A percentile compares a stretch with the other conserved stretches of the same genome.
These are phyloP conservation scores for Xylariaceae sp. DNA, from an alignment of 2,329 filamentous ascomycete species.

Conservation along the genomic window DNA sequence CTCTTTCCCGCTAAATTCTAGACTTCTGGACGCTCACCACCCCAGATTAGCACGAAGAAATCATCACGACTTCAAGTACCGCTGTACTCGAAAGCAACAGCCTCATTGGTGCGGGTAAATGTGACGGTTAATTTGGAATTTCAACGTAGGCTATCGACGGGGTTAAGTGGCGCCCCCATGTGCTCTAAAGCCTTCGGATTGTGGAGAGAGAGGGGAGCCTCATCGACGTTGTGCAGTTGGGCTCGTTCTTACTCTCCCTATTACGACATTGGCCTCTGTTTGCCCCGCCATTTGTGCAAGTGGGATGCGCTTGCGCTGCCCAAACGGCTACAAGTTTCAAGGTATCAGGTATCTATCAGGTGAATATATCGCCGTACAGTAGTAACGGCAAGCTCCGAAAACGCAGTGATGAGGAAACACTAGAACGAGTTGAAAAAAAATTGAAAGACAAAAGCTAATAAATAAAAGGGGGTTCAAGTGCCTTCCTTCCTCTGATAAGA, in stretches of 20 bases:
- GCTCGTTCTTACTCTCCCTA: too few species aligned
- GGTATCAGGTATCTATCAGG: constrained; percentile 5
- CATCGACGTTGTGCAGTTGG: neutral
- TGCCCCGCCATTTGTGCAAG: neutral
- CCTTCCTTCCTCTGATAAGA: neutral
- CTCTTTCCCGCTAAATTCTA: neutral
- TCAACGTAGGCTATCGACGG: neutral
- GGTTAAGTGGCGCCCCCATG: neutral
- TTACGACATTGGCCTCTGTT: neutral
- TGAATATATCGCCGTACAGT: neutral
- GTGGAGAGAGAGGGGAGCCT: neutral
- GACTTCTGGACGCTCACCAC: neutral
- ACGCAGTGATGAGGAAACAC: constrained; percentile 5
- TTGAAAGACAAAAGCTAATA: neutral
- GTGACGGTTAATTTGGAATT: neutral
- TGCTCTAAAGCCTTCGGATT: neutral
- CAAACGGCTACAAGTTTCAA: constrained; percentile 11
- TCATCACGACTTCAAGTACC: too few species aligned
- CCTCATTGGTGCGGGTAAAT: neutral
- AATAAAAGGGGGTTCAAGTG: neutral
- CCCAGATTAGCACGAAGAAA: neutral
- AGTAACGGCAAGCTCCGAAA: constrained; percentile 8
- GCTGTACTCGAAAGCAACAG: too few species aligned
- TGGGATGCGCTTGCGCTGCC: neutral
- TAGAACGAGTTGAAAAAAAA: neutral